phyloP scores from a whole-genome alignment of 129 eudicot genomes.

The Flaveria linearis region DNA sequence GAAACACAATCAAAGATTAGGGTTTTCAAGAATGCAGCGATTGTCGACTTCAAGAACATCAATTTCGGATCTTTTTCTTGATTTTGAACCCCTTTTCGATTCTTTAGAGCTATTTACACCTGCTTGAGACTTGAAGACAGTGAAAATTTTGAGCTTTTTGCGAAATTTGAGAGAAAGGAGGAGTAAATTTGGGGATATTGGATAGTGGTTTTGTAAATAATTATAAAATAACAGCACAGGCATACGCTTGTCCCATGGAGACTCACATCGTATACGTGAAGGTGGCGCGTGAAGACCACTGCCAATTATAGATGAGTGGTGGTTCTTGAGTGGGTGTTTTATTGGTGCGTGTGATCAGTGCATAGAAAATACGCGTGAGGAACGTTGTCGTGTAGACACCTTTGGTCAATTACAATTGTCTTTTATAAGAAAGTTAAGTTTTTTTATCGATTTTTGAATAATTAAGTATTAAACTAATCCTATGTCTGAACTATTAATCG shows the following conservation, averaged over 20 bases:
- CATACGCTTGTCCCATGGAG: conserved; percentile 22
- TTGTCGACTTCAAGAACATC: conserved; percentile 23
- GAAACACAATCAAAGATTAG: conserved; percentile 28
- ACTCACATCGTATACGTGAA: not conserved
- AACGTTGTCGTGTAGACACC: not conserved
- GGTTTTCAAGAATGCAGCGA: conserved; percentile 33
- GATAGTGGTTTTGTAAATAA: conserved; percentile 48
- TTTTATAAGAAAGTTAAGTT: too few relatives aligned
- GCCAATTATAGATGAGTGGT: conserved; percentile 14
- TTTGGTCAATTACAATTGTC: conserved; percentile 23
- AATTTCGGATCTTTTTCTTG: conserved; percentile 9
- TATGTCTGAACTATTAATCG: too few relatives aligned
- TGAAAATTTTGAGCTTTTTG: not conserved
- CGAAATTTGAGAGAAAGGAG: conserved; percentile 25
- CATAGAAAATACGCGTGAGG: conserved; percentile 14
- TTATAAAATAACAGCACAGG: conserved; percentile 42
- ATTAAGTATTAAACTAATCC: too few relatives aligned
- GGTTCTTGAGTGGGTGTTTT: conserved; percentile 13
- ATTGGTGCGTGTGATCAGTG: not conserved
- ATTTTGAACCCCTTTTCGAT: conserved; percentile 20
- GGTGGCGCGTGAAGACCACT: conserved; percentile 19
- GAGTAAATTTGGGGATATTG: conserved; percentile 30
- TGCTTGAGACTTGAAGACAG: conserved; percentile 35
- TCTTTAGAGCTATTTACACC: conserved; percentile 42
- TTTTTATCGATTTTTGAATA: too few relatives aligned